A percentile compares a stretch with the other conserved stretches of the same genome.
Conservation (phyloP, 495 filamentous ascomycete genomes). For the Clavariopsis aquatica region DNA sequence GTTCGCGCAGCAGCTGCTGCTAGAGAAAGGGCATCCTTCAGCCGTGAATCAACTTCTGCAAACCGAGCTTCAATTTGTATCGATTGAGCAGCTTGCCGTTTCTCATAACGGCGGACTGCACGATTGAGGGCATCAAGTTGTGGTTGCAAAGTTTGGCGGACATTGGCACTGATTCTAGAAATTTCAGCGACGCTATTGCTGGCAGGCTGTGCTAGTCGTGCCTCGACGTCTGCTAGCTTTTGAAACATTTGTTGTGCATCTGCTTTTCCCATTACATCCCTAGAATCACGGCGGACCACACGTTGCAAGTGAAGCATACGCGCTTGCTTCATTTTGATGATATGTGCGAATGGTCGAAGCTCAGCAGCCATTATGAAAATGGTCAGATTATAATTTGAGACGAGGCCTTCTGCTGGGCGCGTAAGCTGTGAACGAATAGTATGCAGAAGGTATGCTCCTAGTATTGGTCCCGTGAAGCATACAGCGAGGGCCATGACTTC, state of each 20-base stretch:
- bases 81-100: slow-evolving; percentile 70
- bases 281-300: slow-evolving; percentile 58
- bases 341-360: slow-evolving; percentile 74
- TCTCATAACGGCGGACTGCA: slow-evolving; percentile 92
- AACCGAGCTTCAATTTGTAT: slow-evolving; percentile 76
- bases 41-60: slow-evolving; percentile 63
- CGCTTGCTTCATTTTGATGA: slow-evolving; percentile 74
- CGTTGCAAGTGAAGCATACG: slow-evolving; percentile 84
- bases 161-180: slow-evolving; percentile 58
- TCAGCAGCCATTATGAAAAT: slow-evolving; percentile 90
- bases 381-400: slow-evolving; percentile 91
- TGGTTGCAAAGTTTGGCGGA: slow-evolving; percentile 67
- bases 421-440: slow-evolving; percentile 72
- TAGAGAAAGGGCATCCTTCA: slow-evolving; percentile 76
- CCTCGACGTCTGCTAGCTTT: slow-evolving; percentile 73
- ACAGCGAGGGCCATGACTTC: slow-evolving; percentile 69
- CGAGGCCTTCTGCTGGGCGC: slow-evolving; percentile 77
- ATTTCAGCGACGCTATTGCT: slow-evolving; percentile 39
- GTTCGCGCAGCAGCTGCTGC: slow-evolving; percentile 65
- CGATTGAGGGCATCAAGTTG: slow-evolving; percentile 88
- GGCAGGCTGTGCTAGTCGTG: slow-evolving; percentile 51
- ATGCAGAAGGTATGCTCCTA: slow-evolving; percentile 79
- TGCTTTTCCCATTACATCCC: slow-evolving; percentile 45
- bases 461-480: slow-evolving; percentile 77
- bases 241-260: slow-evolving; percentile 59